A percentile compares a stretch with the other conserved stretches of the same genome.
phyloP scores from a whole-genome alignment of 495 filamentous ascomycete genomes.

The Rostrohypoxylon terebratum region DNA sequence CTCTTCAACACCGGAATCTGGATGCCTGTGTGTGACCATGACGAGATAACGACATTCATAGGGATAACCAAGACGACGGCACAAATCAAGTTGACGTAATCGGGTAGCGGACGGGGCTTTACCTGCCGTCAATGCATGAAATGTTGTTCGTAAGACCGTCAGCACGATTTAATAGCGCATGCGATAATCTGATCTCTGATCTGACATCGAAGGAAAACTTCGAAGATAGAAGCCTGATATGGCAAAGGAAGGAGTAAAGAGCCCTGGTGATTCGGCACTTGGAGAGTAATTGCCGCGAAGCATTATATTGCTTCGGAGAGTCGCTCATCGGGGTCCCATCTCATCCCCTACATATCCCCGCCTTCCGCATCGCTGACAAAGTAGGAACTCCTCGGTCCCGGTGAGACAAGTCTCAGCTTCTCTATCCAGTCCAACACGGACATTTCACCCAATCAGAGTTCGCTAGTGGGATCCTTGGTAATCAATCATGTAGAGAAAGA shows the following conservation, averaged over 20 bases:
- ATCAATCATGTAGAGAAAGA: conserved; percentile 1
- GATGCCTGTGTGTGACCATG: neutral
- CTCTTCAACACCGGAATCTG: neutral
- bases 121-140: neutral
- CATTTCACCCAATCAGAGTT: conserved; percentile 21
- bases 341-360: neutral
- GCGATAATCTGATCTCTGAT: conserved; percentile 7
- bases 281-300: neutral
- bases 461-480: neutral
- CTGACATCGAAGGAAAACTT: neutral
- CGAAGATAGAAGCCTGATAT: conserved; percentile 7
- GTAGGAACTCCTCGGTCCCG: conserved; percentile 18
- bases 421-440: conserved; percentile 31
- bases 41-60: neutral
- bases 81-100: neutral
- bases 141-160: neutral
- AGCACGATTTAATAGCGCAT: conserved; percentile 6
- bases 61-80: neutral
- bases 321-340: conserved; percentile 1
- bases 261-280: neutral
- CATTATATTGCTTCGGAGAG: neutral
- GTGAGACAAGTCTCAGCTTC: conserved; percentile 14
- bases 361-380: neutral
- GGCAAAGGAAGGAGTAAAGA: neutral
- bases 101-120: neutral